Conservation (phyloP, 805 yeast species). For the Lipomyces chichibuensis region DNA sequence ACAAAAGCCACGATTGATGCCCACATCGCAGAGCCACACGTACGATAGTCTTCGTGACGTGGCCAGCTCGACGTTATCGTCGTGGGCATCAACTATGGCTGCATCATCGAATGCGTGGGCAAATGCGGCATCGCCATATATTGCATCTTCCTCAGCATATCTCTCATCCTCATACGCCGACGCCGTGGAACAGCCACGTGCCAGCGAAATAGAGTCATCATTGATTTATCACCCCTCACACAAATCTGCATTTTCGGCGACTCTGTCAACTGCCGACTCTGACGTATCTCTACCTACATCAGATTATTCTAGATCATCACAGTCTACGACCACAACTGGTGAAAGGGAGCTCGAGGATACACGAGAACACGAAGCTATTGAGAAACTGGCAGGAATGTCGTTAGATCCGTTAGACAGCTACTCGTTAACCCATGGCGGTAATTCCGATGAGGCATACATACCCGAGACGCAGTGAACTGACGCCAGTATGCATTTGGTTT, state of each 20-base stretch:
- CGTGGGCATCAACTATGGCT: conserved; percentile 33
- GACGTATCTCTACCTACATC: not conserved
- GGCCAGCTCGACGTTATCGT: conserved; percentile 24
- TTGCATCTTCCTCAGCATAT: conserved; percentile 22
- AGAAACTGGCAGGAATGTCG: conserved; percentile 13
- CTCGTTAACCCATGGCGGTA: conserved; percentile 27
- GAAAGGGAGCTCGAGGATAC: not conserved
- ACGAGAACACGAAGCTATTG: conserved; percentile 4
- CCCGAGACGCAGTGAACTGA: conserved; percentile 25
- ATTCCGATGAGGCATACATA: conserved; percentile 15
- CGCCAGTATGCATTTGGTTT: not conserved
- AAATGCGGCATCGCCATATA: conserved; percentile 28
- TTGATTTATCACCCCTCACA: not conserved
- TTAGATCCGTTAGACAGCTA: conserved; percentile 32
- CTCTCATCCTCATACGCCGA: conserved; percentile 6
- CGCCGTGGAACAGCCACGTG: not conserved
- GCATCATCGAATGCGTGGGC: conserved; percentile 32
- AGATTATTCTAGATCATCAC: not conserved
- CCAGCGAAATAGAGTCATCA: not conserved
- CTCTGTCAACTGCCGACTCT: not conserved
- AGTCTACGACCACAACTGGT: not conserved
- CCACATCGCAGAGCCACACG: not conserved
- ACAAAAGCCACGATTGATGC: not conserved
- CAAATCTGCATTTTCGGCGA: not conserved
- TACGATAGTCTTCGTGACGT: conserved; percentile 14